Evolutionary conservation across 441 rosid genomes (phyloP).

Genomic region (Erodium trifolium): DNA sequence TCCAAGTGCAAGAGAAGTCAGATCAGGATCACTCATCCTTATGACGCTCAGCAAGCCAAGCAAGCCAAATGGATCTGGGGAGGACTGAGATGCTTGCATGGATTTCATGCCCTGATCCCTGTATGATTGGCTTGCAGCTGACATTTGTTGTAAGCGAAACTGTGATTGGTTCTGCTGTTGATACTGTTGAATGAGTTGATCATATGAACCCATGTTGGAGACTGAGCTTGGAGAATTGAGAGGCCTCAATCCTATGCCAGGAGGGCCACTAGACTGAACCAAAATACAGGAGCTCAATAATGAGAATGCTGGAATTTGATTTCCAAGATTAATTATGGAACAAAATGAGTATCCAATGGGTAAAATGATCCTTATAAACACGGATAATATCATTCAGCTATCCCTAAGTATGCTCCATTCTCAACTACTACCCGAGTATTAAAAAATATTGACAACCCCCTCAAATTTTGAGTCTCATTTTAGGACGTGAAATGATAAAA

Average conservation of each 20-base stretch:
- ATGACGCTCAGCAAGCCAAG: slow-evolving; percentile 79
- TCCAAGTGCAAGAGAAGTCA: slow-evolving; percentile 87
- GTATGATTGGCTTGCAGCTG: slow-evolving; percentile 69
- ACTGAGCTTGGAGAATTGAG: slow-evolving; percentile 62
- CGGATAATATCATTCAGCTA: no score
- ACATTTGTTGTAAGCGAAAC: slow-evolving; percentile 73
- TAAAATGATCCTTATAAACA: not conserved
- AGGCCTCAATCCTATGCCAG: slow-evolving; percentile 78
- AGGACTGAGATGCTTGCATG: slow-evolving; percentile 51
- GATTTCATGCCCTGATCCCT: slow-evolving; percentile 76
- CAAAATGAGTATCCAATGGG: not conserved
- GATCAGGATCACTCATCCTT: slow-evolving; percentile 74
- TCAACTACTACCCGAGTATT: no score
- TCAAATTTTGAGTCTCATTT: no score
- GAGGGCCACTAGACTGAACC: slow-evolving; percentile 71
- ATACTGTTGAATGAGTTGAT: slow-evolving; percentile 77
- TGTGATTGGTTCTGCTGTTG: slow-evolving; percentile 82
- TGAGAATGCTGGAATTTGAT: not conserved
- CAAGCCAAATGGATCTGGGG: slow-evolving; percentile 82
- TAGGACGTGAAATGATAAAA: no score
- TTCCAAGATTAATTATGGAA: not conserved
- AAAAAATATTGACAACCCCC: no score
- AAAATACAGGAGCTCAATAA: not conserved
- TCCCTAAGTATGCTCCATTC: no score
- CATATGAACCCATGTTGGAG: slow-evolving; percentile 60